A percentile compares a stretch with the other conserved stretches of the same genome.
phyloP scores from a whole-genome alignment of 306 rosid genomes.

The Quercus parvula region DNA sequence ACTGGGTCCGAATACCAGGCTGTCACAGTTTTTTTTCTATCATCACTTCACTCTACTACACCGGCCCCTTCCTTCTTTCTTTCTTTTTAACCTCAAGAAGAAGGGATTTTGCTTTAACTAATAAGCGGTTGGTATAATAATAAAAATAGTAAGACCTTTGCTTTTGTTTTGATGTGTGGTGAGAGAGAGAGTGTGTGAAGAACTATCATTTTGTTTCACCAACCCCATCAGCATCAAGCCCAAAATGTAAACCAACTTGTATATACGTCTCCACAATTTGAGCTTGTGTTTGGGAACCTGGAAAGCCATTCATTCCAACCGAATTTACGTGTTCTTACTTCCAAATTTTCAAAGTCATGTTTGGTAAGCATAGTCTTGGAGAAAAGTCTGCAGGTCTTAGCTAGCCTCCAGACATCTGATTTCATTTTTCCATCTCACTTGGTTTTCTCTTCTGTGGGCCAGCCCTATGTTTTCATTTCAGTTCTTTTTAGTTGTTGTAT shows the following conservation, averaged over 20 bases:
- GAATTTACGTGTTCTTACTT: neutral
- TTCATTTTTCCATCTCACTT: constrained; percentile 10
- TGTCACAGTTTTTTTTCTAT: constrained; percentile 21
- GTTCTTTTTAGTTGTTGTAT: neutral
- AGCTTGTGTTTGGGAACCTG: neutral
- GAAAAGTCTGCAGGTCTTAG: neutral
- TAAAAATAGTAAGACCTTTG: too few species aligned
- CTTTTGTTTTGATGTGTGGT: neutral
- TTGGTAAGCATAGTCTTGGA: neutral
- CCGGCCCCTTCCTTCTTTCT: constrained; percentile 19
- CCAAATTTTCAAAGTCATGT: neutral
- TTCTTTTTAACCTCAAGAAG: constrained; percentile 18
- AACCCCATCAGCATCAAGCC: neutral
- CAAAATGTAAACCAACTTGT: neutral
- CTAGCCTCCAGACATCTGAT: neutral
- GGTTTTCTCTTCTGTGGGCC: constrained; percentile 20
- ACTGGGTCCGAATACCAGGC: constrained; percentile 20
- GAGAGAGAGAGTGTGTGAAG: neutral
- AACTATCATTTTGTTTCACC: constrained; percentile 29
- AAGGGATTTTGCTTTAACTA: constrained; percentile 18
- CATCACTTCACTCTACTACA: constrained; percentile 8
- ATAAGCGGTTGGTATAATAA: constrained; percentile 15
- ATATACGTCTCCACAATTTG: neutral
- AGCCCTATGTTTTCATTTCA: neutral
- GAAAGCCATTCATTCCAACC: neutral